phyloP scores from a whole-genome alignment of 371 early-diverging fungal genomes.

The Syncephalastrum monosporum region DNA sequence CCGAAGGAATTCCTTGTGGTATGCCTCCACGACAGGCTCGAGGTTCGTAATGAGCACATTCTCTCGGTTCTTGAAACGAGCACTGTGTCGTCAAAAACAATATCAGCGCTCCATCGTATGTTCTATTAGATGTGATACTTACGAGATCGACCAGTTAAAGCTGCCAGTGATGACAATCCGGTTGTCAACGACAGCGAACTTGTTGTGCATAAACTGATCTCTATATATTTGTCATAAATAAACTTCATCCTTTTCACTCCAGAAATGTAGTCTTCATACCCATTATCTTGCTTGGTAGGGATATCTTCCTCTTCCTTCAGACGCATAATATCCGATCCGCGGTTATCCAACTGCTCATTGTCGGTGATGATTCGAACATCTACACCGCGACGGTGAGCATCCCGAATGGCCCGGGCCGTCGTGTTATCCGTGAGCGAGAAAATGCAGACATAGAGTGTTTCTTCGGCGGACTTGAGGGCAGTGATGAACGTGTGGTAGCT shows the following conservation, averaged over 20 bases:
- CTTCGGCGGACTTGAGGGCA: conserved; percentile 47
- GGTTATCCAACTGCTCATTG: conserved; percentile 57
- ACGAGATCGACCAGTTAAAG: conserved; percentile 54
- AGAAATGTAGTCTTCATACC: conserved; percentile 10
- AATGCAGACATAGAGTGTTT: conserved; percentile 53
- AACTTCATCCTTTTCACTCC: background rate
- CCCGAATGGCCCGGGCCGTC: conserved; percentile 45
- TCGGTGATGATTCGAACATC: conserved; percentile 60
- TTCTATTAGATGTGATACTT: conserved; percentile 10
- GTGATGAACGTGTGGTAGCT: conserved; percentile 48
- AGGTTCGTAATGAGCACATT: conserved; percentile 61
- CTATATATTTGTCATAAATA: conserved; percentile 13
- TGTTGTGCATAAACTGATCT: conserved; percentile 64
- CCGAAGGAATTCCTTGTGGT: conserved; percentile 52
- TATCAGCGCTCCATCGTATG: background rate
- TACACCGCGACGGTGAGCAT: conserved; percentile 57
- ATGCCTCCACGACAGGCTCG: conserved; percentile 44
- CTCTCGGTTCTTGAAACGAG: conserved; percentile 60
- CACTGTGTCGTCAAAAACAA: conserved; percentile 32
- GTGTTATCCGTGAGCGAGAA: conserved; percentile 61
- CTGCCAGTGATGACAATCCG: conserved; percentile 46
- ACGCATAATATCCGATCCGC: conserved; percentile 53
- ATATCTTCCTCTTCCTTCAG: conserved; percentile 49
- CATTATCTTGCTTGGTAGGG: conserved; percentile 38
- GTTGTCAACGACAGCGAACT: conserved; percentile 63